Evolutionary conservation across 805 yeast genomes (phyloP).

Genomic region (Spathaspora arborariae): DNA sequence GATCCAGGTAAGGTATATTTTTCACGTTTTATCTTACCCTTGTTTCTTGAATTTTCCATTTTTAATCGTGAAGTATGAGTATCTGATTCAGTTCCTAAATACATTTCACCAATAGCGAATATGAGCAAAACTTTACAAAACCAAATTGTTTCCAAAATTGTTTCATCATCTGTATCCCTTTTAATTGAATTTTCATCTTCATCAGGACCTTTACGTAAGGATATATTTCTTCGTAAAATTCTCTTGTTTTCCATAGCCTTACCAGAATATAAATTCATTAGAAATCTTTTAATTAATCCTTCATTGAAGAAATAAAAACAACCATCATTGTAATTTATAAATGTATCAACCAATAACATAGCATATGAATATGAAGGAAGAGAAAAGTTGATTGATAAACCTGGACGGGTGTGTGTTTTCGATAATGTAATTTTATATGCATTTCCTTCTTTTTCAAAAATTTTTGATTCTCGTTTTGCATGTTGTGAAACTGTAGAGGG

Average conservation of each 20-base stretch:
- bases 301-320: conserved; percentile 83
- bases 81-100: conserved; percentile 69
- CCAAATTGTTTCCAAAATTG: conserved; percentile 74
- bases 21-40: conserved; percentile 15
- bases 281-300: conserved; percentile 66
- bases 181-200: conserved; percentile 39
- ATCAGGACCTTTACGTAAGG: conserved; percentile 20
- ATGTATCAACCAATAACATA: conserved; percentile 68
- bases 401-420: conserved; percentile 64
- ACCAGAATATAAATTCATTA: conserved; percentile 61
- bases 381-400: conserved; percentile 65
- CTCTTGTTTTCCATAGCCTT: conserved; percentile 32
- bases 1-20: conserved; percentile 66
- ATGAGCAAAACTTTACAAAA: conserved; percentile 70
- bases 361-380: conserved; percentile 77
- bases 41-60: conserved; percentile 10
- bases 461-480: conserved; percentile 46
- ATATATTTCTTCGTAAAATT: conserved; percentile 33
- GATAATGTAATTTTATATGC: conserved; percentile 70
- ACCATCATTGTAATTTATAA: conserved; percentile 76
- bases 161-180: conserved; percentile 45
- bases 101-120: conserved; percentile 81
- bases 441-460: conserved; percentile 70
- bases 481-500: neutral
- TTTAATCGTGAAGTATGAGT: conserved; percentile 31